phyloP scores from a whole-genome alignment of 768 basidiomycete species.

The Rubroboletus pulcherrimus region DNA sequence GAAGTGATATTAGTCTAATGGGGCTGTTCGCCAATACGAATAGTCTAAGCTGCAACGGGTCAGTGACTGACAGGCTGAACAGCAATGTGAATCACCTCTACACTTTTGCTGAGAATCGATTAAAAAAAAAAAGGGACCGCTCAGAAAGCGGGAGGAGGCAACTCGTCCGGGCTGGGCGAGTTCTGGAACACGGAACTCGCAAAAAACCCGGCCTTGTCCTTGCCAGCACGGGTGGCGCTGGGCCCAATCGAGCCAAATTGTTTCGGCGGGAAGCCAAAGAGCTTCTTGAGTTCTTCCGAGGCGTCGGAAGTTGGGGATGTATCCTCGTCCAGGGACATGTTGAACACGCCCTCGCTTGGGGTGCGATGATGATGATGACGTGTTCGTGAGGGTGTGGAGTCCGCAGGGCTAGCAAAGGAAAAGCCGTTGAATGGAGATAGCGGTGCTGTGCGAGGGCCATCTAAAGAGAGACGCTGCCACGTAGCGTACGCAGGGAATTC shows the following conservation, averaged over 20 bases:
- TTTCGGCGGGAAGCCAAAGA: conserved; percentile 32
- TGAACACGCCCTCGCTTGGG: conserved; percentile 73
- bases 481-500: conserved; percentile 27
- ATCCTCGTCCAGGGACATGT: conserved; percentile 73
- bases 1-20: conserved; percentile 37
- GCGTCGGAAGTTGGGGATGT: conserved; percentile 39
- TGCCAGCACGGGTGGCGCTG: conserved; percentile 22
- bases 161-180: conserved; percentile 78
- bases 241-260: conserved; percentile 29
- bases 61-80: background rate
- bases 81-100: conserved; percentile 35
- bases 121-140: conserved; percentile 35
- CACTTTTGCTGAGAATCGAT: conserved; percentile 29
- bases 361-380: conserved; percentile 50
- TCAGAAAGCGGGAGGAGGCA: conserved; percentile 64
- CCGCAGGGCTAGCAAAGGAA: conserved; percentile 35
- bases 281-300: conserved; percentile 36
- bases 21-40: conserved; percentile 36
- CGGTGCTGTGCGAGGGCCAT: conserved; percentile 52
- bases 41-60: conserved; percentile 32
- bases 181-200: conserved; percentile 85
- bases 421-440: conserved; percentile 36
- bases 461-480: conserved; percentile 35
- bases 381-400: conserved; percentile 35
- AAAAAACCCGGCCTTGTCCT: conserved; percentile 52